Conservation (phyloP, 73 alveolate genomes). For the Symbiodinium pilosum region DNA sequence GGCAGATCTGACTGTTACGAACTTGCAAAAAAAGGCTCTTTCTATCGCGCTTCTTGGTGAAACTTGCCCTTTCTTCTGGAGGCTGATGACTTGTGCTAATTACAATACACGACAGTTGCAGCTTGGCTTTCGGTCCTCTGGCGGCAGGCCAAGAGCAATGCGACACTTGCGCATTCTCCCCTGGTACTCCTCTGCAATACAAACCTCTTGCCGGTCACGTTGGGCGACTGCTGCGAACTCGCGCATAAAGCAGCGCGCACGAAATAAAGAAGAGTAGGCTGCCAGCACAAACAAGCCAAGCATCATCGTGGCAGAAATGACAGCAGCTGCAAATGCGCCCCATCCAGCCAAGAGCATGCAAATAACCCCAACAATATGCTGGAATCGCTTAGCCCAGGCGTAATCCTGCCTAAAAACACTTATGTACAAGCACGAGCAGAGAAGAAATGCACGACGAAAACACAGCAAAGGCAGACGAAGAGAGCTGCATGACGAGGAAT, state of each 20-base stretch:
- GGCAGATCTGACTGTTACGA: no score
- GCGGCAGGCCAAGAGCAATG: neutral
- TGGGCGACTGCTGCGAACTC: slow-evolving; percentile 6
- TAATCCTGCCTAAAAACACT: neutral
- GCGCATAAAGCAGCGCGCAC: neutral
- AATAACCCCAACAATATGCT: neutral
- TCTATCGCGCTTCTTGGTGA: neutral
- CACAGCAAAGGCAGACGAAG: neutral
- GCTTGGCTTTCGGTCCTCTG: neutral
- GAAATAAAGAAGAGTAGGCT: neutral
- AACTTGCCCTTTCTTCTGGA: no score
- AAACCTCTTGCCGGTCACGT: slow-evolving; percentile 10
- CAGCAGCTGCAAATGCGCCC: neutral
- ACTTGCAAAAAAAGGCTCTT: no score
- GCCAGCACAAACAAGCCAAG: neutral
- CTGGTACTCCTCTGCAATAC: neutral
- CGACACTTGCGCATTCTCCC: neutral
- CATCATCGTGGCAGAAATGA: neutral
- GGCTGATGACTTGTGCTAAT: no score
- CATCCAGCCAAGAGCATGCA: neutral
- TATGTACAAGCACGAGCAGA: neutral
- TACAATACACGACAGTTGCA: neutral
- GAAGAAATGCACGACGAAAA: neutral
- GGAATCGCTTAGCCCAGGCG: neutral
- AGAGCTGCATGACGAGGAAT: no score